Base-by-base conservation (phyloP, 306 rosid species). In the Delonix regia region DNA sequence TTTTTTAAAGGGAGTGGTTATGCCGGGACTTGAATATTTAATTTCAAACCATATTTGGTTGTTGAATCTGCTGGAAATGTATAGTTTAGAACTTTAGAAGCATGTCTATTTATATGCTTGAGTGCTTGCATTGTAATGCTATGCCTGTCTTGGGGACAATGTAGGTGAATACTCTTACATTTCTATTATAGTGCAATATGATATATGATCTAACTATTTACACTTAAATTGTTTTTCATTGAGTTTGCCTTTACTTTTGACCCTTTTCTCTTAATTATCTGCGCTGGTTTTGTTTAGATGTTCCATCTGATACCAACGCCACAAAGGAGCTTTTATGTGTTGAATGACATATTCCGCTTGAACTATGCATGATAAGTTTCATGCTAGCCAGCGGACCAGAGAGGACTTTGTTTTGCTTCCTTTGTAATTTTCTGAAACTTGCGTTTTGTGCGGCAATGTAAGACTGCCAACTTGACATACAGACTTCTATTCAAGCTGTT, bases 241-340 rank as follows among this genome's bases (percentile, higher is more conserved):
- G 18, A 4, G n/a, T 64, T 33, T 30, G 61, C 60, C 27, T 25
- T 8, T 41, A 6, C 24, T 19, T 55, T 60, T 25, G 44, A 36
- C 65, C 49, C 13, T 45, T 16, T 42, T 42, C n/a, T n/a, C n/a
- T n/a, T n/a, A n/a, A n/a, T 30, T 1, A 45, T 45, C 49, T 12
- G 49, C 49, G 18, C 55, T 61, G 28, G 47, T 63, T 86, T 64
- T 73, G 36, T 76, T 75, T 48, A 91, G 98, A 91, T 94, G 98
- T 94, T 94, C 85, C 98, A 94, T 86, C 85, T 94, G 90, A 87
- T 94, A 72, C 98, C 97, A 57, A 86, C 96, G 27, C 90, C 86
- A 44, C 91, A 85, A 72, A 91, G 88, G 62, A 94, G 94, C 85
- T 94, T 87, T 75, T 91, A 82, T 53, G 98, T 94, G 78, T 85